phyloP scores from a whole-genome alignment of 2,329 filamentous ascomycete species.

The Diplodia scrobiculata region DNA sequence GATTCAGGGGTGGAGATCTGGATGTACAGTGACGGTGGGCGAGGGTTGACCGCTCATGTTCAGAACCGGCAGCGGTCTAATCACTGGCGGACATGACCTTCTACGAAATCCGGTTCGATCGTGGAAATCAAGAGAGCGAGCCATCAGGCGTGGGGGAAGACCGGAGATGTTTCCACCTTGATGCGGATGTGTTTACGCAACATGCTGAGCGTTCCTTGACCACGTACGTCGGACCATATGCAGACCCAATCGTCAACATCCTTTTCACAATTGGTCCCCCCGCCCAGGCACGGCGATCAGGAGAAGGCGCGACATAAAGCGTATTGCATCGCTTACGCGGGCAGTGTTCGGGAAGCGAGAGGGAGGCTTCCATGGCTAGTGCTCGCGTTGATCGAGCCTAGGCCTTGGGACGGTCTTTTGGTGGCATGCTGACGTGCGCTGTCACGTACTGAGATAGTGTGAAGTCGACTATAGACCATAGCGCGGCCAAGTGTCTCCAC shows the following conservation, averaged over 20 bases:
- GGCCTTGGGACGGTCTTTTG: not conserved
- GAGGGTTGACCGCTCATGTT: not conserved
- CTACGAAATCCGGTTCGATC: not conserved
- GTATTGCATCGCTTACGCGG: not conserved
- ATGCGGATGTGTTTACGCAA: not conserved
- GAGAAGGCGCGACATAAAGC: not conserved
- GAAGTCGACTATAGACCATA: not conserved
- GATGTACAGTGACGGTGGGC: not conserved
- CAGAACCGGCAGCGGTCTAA: not conserved
- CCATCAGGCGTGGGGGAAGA: not conserved
- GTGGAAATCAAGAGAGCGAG: not conserved
- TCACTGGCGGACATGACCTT: not conserved
- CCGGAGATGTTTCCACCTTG: not conserved
- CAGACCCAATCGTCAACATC: not conserved
- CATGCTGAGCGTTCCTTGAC: not conserved
- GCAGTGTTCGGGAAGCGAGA: not conserved
- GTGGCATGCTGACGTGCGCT: not conserved
- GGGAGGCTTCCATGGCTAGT: not conserved
- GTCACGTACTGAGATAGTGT: not conserved
- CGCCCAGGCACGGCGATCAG: not conserved
- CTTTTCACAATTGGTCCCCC: not conserved
- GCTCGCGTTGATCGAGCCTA: not conserved
- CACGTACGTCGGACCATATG: not conserved
- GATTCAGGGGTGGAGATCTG: not conserved
- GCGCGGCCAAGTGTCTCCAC: not conserved